Percentiles rank a stretch among this genome's conserved stretches.
phyloP scores from a whole-genome alignment of 2,329 filamentous ascomycete genomes.

The Ceratocystis harringtonii region DNA sequence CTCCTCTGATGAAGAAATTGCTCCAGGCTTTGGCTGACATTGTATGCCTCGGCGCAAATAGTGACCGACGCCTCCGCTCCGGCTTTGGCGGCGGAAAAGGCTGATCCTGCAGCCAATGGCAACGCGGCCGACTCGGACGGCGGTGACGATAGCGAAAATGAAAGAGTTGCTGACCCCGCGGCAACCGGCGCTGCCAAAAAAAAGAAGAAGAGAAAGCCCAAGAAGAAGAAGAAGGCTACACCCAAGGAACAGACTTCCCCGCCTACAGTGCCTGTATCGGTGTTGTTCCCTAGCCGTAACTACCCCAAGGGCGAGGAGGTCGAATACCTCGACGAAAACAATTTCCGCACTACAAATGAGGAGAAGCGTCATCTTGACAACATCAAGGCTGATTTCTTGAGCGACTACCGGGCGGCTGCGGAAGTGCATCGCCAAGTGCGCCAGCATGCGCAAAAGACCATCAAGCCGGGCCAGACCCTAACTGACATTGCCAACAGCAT shows the following conservation, averaged over 20 bases:
- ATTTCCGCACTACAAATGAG: conserved; percentile 64
- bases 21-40: background rate
- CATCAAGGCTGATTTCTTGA: conserved; percentile 57
- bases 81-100: conserved; percentile 20
- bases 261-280: conserved; percentile 56
- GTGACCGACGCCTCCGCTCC: conserved; percentile 23
- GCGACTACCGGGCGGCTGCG: conserved; percentile 59
- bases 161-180: background rate
- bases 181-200: conserved; percentile 35
- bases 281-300: conserved; percentile 54
- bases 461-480: conserved; percentile 59
- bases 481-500: conserved; percentile 70
- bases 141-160: conserved; percentile 29
- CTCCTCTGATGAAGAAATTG: conserved; percentile 10
- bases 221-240: conserved; percentile 52
- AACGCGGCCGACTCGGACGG: conserved; percentile 29
- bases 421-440: conserved; percentile 66
- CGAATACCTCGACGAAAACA: conserved; percentile 64
- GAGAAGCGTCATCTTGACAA: conserved; percentile 74
- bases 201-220: conserved; percentile 72
- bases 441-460: conserved; percentile 59
- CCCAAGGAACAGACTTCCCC: conserved; percentile 62
- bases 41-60: conserved; percentile 16
- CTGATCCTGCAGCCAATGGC: conserved; percentile 25
- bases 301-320: conserved; percentile 69